Evolutionary conservation across 1,284 basidiomycete species (phyloP).

Genomic region (Athelia sp.): DNA sequence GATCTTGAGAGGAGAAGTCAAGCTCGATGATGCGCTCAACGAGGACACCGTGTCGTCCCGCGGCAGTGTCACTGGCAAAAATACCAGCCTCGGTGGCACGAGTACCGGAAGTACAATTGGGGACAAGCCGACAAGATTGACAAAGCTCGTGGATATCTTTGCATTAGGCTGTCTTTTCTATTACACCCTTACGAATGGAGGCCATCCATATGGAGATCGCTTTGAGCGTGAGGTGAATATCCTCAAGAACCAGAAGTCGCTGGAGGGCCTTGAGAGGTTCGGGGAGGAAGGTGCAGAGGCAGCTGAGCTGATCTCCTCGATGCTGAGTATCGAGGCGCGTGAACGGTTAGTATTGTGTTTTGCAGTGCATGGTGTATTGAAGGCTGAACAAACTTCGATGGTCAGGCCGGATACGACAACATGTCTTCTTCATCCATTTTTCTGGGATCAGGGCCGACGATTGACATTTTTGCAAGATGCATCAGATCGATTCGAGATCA

Average conservation of each 20-base stretch:
- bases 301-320: constrained; percentile 67
- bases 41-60: constrained; percentile 64
- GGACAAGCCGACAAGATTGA: constrained; percentile 63
- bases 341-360: constrained; percentile 48
- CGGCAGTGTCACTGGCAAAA: constrained; percentile 41
- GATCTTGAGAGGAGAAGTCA: constrained; percentile 87
- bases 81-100: constrained; percentile 36
- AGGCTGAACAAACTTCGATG: constrained; percentile 1
- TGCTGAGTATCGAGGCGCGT: constrained; percentile 74
- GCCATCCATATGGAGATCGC: constrained; percentile 87
- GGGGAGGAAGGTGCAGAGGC: constrained; percentile 92
- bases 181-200: constrained; percentile 83
- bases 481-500: constrained; percentile 96
- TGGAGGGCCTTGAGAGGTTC: constrained; percentile 70
- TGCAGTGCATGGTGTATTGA: neutral
- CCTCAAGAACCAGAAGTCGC: constrained; percentile 68
- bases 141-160: constrained; percentile 93
- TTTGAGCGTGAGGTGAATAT: constrained; percentile 93
- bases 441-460: constrained; percentile 88
- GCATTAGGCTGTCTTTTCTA: constrained; percentile 92
- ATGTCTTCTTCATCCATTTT: constrained; percentile 91
- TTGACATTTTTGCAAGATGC: constrained; percentile 94
- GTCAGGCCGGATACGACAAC: constrained; percentile 81
- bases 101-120: constrained; percentile 27
- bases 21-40: constrained; percentile 71